phyloP scores from a whole-genome alignment of 1,284 basidiomycete genomes.

The Apiotrichum veenhuisii region DNA sequence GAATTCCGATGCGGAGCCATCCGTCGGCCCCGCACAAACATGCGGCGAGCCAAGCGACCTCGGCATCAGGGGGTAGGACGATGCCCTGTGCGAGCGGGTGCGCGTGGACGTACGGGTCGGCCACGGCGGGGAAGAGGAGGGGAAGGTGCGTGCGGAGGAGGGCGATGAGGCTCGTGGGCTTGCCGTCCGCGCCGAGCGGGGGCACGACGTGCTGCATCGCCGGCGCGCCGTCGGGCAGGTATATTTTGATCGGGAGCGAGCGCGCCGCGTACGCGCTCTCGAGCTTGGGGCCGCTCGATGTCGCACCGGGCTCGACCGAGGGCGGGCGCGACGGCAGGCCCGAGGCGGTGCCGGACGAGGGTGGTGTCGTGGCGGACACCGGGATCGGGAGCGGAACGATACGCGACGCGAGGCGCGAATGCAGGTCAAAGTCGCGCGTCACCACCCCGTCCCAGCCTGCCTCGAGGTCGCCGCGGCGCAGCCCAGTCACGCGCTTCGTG shows the following conservation, averaged over 20 bases:
- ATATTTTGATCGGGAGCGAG: constrained; percentile 81
- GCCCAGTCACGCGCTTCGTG: constrained; percentile 81
- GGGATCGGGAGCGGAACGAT: constrained; percentile 58
- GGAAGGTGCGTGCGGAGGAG: constrained; percentile 50
- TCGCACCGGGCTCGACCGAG: constrained; percentile 60
- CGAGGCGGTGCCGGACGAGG: constrained; percentile 33
- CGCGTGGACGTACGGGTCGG: constrained; percentile 46
- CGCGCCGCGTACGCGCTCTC: constrained; percentile 70
- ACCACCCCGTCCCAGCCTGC: constrained; percentile 90
- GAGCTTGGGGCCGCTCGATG: constrained; percentile 50
- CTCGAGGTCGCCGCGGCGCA: constrained; percentile 84
- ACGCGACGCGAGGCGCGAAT: constrained; percentile 85
- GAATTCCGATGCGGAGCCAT: constrained; percentile 84
- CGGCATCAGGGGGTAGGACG: constrained; percentile 75
- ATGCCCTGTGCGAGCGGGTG: constrained; percentile 79
- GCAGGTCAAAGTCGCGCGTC: constrained; percentile 91
- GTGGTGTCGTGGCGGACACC: constrained; percentile 53
- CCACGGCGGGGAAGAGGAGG: constrained; percentile 49
- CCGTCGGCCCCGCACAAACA: constrained; percentile 89
- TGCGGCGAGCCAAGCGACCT: constrained; percentile 87
- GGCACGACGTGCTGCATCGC: constrained; percentile 83
- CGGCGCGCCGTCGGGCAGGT: constrained; percentile 79
- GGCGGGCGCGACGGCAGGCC: constrained; percentile 59
- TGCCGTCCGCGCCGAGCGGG: constrained; percentile 55
- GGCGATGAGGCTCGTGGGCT: constrained; percentile 50